Conservation (phyloP, 768 basidiomycete species). For the Leccinum rimulosum region DNA sequence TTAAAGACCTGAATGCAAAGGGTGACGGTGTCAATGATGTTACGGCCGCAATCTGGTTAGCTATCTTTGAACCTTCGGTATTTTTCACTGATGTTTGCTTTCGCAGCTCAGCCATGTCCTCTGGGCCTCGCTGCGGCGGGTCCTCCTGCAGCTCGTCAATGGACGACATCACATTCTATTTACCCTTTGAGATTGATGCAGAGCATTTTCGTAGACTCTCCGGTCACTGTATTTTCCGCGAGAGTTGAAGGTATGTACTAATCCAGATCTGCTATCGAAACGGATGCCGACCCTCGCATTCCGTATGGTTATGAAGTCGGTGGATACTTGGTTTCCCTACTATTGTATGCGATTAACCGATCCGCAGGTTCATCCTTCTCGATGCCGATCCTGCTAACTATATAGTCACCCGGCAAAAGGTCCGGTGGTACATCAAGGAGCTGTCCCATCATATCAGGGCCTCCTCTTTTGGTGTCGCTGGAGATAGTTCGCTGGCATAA, state of each 20-base stretch:
- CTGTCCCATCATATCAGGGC: conserved; percentile 57
- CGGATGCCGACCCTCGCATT: too few relatives aligned
- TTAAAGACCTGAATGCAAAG: conserved; percentile 56
- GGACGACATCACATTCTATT: conserved; percentile 15
- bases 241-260: too few relatives aligned
- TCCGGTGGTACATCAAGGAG: conserved; percentile 49
- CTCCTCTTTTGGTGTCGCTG: conserved; percentile 38
- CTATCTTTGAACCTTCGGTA: conserved; percentile 2
- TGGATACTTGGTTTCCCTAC: conserved; percentile 81
- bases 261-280: too few relatives aligned
- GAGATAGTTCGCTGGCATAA: conserved; percentile 13
- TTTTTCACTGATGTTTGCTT: conserved; percentile 1
- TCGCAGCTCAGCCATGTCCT: conserved; percentile 58
- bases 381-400: conserved; percentile 60
- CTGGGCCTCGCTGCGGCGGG: conserved; percentile 59
- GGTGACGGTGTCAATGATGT: conserved; percentile 71
- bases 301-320: conserved; percentile 44
- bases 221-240: conserved; percentile 38
- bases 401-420: conserved; percentile 52
- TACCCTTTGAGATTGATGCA: too few relatives aligned
- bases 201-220: too few relatives aligned
- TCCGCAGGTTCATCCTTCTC: conserved; percentile 68
- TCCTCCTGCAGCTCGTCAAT: conserved; percentile 50
- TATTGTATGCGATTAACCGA: background rate
- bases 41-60: conserved; percentile 68